Evolutionary conservation across 2,329 filamentous ascomycete species (phyloP).

Genomic region (Ambrosiella xylebori): DNA sequence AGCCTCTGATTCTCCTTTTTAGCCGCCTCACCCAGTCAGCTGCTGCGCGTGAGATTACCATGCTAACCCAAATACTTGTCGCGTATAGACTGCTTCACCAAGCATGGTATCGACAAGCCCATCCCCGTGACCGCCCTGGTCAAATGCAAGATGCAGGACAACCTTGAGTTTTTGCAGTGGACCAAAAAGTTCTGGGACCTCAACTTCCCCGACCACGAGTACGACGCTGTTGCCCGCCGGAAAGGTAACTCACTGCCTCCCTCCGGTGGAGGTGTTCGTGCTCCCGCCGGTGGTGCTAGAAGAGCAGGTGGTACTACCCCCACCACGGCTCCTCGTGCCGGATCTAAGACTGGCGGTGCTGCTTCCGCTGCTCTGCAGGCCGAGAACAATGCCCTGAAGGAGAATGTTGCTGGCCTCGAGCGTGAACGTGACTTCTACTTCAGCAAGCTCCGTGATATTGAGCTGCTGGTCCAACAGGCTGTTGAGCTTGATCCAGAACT

Average conservation of each 20-base stretch:
- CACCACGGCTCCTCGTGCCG: slow-evolving; percentile 28
- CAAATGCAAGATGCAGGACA: slow-evolving; percentile 99
- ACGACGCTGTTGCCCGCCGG: slow-evolving; percentile 73
- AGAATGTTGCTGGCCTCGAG: slow-evolving; percentile 87
- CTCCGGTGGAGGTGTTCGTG: slow-evolving; percentile 28
- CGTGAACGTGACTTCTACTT: slow-evolving; percentile 98
- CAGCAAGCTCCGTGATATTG: slow-evolving; percentile 93
- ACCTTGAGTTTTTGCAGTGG: slow-evolving; percentile 97
- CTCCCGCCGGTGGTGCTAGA: slow-evolving; percentile 31
- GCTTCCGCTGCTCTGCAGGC: slow-evolving; percentile 54
- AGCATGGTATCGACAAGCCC: slow-evolving; percentile 75
- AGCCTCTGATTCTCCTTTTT: slow-evolving; percentile 1
- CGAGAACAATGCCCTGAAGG: slow-evolving; percentile 80
- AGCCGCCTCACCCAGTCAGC: neutral
- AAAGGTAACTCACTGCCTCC: slow-evolving; percentile 54
- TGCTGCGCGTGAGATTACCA: slow-evolving; percentile 12
- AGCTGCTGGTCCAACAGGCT: slow-evolving; percentile 81
- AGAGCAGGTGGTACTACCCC: slow-evolving; percentile 44
- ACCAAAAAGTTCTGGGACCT: slow-evolving; percentile 95
- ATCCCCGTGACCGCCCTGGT: slow-evolving; percentile 76
- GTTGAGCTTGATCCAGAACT: slow-evolving; percentile 84
- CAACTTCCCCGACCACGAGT: slow-evolving; percentile 92
- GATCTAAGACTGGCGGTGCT: slow-evolving; percentile 28
- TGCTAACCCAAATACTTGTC: neutral
- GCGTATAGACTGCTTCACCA: slow-evolving; percentile 57